Base-by-base conservation (phyloP, 306 rosid species). In the Lablab purpureus region DNA sequence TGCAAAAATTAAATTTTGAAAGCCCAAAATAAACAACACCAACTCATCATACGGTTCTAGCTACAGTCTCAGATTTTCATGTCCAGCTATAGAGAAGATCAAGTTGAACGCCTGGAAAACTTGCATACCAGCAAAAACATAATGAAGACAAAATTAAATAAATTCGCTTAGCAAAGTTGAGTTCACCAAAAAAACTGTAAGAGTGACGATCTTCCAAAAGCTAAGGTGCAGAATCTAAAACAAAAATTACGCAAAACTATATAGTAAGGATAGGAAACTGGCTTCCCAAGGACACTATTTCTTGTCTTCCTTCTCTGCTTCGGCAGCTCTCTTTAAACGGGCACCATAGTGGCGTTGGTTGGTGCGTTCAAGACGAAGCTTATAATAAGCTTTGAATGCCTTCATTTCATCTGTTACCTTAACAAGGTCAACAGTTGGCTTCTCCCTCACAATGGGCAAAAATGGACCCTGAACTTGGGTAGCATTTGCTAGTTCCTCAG, bases 281-380 rank as follows among this genome's bases (percentile, higher is more conserved):
- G 27, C 68, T 67, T 67, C 52, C 9, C 56, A 56, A 70, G 64
- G 19, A 67, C 72, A 32, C 82, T 70, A 91, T 75, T 91, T 91
- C 86, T 89, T 89, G 9, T 89, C 97, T 78, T 91, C 93, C 78
- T 91, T 91, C 65, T 89, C 97, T 3, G 93, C 93, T 75, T 91
- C 93, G 0, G 92, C 92, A 5, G 92, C 97, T 69, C 14, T 89
- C 86, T 91, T 91, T 67, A 80, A 40, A 54, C 96, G 81, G 30
- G 84, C 93, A 73, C 97, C 93, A 41, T 73, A 49, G 43, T 89
- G 92, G 17, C 89, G 88, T 15, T 75, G 6, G 65, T 91, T 87
- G 6, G 77, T 89, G 60, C 91, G 84, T 49, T 91, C 92, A 10
- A 86, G 54, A 2, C 92, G 92, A 45, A 89, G 89, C 84, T 89